Evolutionary conservation across 225 moss, liverwort and hornwort species (phyloP).

Genomic region (Marchantia polymorpha): DNA sequence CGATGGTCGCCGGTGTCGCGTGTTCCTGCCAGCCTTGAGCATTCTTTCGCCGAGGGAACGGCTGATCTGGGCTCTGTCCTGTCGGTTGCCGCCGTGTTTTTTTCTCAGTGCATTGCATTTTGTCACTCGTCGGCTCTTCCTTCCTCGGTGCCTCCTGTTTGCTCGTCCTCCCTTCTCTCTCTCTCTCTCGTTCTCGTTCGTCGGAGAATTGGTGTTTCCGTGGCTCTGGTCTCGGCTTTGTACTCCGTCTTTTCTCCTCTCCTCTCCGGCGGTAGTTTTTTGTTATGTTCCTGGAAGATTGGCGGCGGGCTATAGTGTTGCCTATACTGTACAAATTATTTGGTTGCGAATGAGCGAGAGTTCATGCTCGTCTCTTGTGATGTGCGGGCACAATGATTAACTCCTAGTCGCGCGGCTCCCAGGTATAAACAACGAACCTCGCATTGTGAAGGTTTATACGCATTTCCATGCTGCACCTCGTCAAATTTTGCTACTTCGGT

Average conservation of each 20-base stretch:
- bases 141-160: neutral
- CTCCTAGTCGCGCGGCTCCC: neutral
- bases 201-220: neutral
- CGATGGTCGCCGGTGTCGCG: neutral
- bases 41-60: neutral
- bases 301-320: conserved; percentile 6
- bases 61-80: neutral
- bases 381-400: conserved; percentile 11
- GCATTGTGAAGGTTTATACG: neutral
- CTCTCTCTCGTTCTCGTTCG: neutral
- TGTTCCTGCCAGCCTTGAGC: neutral
- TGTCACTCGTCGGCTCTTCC: neutral
- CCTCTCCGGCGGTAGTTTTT: neutral
- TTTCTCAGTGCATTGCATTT: neutral
- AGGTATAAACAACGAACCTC: conserved; percentile 3
- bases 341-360: neutral
- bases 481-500: neutral
- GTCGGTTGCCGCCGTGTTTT: conserved; percentile 11
- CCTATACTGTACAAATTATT: neutral
- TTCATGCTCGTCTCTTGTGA: neutral
- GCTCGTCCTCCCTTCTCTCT: neutral
- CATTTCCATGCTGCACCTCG: neutral
- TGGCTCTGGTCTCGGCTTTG: neutral
- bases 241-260: neutral
- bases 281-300: conserved; percentile 4